Conservation (phyloP, 805 yeast species). For the Candida corydali region DNA sequence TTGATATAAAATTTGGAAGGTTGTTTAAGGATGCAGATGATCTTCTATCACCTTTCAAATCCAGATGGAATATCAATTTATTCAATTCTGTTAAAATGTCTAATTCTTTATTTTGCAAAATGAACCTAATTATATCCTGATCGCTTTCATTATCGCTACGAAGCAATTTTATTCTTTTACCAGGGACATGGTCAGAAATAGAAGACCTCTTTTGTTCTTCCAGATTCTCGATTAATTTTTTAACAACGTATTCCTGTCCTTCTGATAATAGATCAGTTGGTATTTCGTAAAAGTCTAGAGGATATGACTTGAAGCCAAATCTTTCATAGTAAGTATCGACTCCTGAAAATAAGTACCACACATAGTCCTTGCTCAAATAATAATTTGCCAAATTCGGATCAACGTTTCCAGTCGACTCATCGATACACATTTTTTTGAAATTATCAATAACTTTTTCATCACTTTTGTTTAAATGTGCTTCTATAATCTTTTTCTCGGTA, state of each 20-base stretch:
- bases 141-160: slow-evolving; percentile 21
- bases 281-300: slow-evolving; percentile 30
- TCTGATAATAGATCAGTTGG: slow-evolving; percentile 18
- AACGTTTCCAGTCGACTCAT: slow-evolving; percentile 18
- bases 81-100: slow-evolving; percentile 34
- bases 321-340: slow-evolving; percentile 62
- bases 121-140: slow-evolving; percentile 23
- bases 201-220: not conserved
- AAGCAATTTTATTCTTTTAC: slow-evolving; percentile 28
- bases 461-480: slow-evolving; percentile 19
- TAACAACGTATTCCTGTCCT: slow-evolving; percentile 16
- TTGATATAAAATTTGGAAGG: slow-evolving; percentile 18
- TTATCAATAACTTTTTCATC: slow-evolving; percentile 22
- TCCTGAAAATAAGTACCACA: slow-evolving; percentile 63
- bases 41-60: slow-evolving; percentile 25
- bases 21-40: slow-evolving; percentile 29
- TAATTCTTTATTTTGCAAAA: slow-evolving; percentile 32
- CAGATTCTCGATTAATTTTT: slow-evolving; percentile 15
- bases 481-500: slow-evolving; percentile 27
- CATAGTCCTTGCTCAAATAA: slow-evolving; percentile 30
- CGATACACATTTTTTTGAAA: slow-evolving; percentile 28
- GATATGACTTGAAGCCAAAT: slow-evolving; percentile 51
- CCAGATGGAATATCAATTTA: slow-evolving; percentile 28
- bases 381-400: slow-evolving; percentile 29
- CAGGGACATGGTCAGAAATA: slow-evolving; percentile 10